Conservation (phyloP, 805 yeast species). For the Cyberlindnera sargentensis region DNA sequence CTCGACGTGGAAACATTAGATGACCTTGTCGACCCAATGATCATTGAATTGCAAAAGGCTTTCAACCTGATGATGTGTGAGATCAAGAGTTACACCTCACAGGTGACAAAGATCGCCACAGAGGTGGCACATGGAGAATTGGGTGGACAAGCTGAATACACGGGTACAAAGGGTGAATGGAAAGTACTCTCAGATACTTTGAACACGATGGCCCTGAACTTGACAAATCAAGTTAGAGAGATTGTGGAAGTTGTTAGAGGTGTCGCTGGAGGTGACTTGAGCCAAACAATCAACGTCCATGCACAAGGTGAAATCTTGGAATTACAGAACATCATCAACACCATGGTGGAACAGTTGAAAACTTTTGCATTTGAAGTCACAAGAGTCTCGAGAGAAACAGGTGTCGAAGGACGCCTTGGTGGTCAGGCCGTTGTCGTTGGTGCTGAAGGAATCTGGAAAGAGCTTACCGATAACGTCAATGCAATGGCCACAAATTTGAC, state of each 20-base stretch:
- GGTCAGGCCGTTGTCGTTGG: conserved; percentile 82
- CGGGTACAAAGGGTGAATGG: conserved; percentile 88
- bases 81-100: conserved; percentile 58
- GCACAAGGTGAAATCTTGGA: conserved; percentile 87
- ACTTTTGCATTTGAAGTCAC: conserved; percentile 87
- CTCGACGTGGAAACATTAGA: conserved; percentile 43
- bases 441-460: conserved; percentile 86
- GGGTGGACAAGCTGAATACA: conserved; percentile 83
- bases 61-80: conserved; percentile 89
- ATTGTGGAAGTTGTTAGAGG: conserved; percentile 90
- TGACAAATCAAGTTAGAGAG: conserved; percentile 82
- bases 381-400: conserved; percentile 82
- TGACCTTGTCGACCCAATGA: conserved; percentile 56
- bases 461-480: conserved; percentile 80
- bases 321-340: conserved; percentile 76
- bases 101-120: conserved; percentile 71
- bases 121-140: conserved; percentile 87
- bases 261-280: conserved; percentile 84
- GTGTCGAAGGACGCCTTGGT: conserved; percentile 81
- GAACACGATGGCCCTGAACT: conserved; percentile 80
- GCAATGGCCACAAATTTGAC: conserved; percentile 88
- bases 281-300: conserved; percentile 77
- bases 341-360: conserved; percentile 84
- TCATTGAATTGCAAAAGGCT: conserved; percentile 66
- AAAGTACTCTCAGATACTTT: conserved; percentile 76